Conservation (phyloP, 495 filamentous ascomycete genomes). For the Aspergillus campestris region DNA sequence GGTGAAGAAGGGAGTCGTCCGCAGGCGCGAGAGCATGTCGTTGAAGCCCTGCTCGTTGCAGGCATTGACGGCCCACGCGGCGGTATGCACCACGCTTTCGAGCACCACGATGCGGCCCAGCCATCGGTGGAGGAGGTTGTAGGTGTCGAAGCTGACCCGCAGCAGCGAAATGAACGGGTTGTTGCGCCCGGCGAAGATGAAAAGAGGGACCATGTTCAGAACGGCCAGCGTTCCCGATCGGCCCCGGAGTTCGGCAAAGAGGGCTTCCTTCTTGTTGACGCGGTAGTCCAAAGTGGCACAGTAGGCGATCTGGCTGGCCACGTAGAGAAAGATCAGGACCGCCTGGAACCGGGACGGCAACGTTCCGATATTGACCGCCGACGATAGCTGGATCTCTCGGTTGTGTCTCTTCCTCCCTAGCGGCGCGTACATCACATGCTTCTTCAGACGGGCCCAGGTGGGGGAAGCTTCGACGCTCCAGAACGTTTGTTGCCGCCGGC, state of each 20-base stretch:
- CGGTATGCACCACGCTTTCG: conserved; percentile 66
- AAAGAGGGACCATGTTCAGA: conserved; percentile 85
- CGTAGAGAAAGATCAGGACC: conserved; percentile 61
- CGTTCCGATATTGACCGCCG: conserved; percentile 81
- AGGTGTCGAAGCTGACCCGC: conserved; percentile 90
- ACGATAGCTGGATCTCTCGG: conserved; percentile 75
- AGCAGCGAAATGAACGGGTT: conserved; percentile 81
- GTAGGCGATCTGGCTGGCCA: conserved; percentile 70
- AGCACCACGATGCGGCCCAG: conserved; percentile 79
- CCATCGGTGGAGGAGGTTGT: conserved; percentile 93
- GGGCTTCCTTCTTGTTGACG: conserved; percentile 33
- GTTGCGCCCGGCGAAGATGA: conserved; percentile 85
- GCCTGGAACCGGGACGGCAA: conserved; percentile 81
- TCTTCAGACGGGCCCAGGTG: conserved; percentile 68
- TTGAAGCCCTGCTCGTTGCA: conserved; percentile 34
- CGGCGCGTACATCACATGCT: conserved; percentile 73
- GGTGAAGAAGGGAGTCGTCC: conserved; percentile 52
- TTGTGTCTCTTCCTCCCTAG: conserved; percentile 80
- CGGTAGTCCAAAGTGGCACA: conserved; percentile 66
- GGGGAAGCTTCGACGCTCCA: conserved; percentile 58
- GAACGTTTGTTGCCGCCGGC: conserved; percentile 42
- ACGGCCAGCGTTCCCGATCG: conserved; percentile 74
- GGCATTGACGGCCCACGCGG: conserved; percentile 56
- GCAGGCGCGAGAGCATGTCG: conserved; percentile 48
- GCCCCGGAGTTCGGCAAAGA: conserved; percentile 65